Evolutionary conservation across 2,329 filamentous ascomycete species (phyloP).

Genomic region (Fusarium torreyae): DNA sequence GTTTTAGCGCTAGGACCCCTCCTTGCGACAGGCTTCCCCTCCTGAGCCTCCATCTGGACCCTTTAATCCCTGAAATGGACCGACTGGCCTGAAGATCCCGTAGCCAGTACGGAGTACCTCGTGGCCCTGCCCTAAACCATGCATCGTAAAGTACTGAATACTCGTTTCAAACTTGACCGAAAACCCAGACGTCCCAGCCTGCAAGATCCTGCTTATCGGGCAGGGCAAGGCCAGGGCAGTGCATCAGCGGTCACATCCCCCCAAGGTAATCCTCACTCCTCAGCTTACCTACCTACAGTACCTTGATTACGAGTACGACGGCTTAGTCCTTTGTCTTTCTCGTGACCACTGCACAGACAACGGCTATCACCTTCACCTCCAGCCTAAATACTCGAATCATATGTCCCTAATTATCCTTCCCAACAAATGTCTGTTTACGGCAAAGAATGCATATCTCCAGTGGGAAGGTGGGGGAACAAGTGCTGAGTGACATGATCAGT

Average conservation of each 20-base stretch:
- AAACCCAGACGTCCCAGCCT: neutral
- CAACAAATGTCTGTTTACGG: slow-evolving; percentile 1
- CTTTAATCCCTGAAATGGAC: slow-evolving; percentile 7
- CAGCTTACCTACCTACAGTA: neutral
- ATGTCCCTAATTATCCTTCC: neutral
- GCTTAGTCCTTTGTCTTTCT: neutral
- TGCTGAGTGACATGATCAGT: slow-evolving; percentile 30
- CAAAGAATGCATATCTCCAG: neutral
- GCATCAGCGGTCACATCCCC: neutral
- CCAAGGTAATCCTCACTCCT: neutral
- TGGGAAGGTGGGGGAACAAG: neutral
- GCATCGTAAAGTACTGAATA: neutral
- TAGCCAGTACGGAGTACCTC: neutral
- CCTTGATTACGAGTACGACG: slow-evolving; percentile 23
- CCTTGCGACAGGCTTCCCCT: slow-evolving; percentile 28
- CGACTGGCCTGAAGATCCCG: slow-evolving; percentile 6
- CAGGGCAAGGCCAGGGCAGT: neutral
- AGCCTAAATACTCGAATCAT: neutral
- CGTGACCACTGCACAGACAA: neutral
- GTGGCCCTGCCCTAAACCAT: neutral
- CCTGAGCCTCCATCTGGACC: slow-evolving; percentile 15
- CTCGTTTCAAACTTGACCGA: neutral
- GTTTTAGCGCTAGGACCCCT: slow-evolving; percentile 35
- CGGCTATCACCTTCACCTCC: slow-evolving; percentile 1
- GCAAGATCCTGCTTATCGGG: neutral